A percentile compares a stretch with the other conserved stretches of the same genome.
phyloP scores from a whole-genome alignment of 2,329 filamentous ascomycete genomes.

The Neonectria magnoliae region DNA sequence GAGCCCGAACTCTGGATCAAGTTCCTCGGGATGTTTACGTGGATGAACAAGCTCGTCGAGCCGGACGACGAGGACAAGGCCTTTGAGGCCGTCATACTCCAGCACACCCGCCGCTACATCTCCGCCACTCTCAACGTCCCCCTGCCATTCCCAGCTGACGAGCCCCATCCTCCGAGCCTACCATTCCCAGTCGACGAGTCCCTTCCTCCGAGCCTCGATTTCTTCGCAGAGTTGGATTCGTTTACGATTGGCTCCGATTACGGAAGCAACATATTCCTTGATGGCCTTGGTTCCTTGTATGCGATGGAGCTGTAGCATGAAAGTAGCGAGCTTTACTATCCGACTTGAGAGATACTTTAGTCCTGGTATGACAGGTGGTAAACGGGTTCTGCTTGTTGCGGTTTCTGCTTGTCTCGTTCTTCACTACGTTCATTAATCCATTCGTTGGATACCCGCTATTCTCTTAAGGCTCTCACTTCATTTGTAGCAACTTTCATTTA shows the following conservation, averaged over 20 bases:
- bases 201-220: background rate
- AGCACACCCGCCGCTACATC: slow-evolving; percentile 33
- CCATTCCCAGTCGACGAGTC: slow-evolving; percentile 26
- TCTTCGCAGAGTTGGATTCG: background rate
- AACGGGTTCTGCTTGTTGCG: background rate
- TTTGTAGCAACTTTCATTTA: background rate
- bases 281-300: background rate
- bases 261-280: background rate
- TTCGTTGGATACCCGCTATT: background rate
- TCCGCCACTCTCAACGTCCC: slow-evolving; percentile 28
- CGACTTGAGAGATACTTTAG: background rate
- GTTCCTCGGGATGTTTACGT: slow-evolving; percentile 35
- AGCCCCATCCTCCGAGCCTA: slow-evolving; percentile 8
- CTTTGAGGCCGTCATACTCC: slow-evolving; percentile 31
- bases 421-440: no score
- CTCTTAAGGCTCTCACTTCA: background rate
- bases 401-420: background rate
- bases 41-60: slow-evolving; percentile 38
- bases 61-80: slow-evolving; percentile 29
- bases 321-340: background rate
- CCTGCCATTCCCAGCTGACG: slow-evolving; percentile 28
- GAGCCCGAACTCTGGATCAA: slow-evolving; percentile 32
- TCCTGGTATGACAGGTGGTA: background rate
- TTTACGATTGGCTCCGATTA: background rate
- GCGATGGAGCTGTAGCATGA: background rate